Percentiles rank a stretch among this genome's conserved stretches.
phyloP scores from a whole-genome alignment of 805 yeast species.

The Lachancea lanzarotensis region DNA sequence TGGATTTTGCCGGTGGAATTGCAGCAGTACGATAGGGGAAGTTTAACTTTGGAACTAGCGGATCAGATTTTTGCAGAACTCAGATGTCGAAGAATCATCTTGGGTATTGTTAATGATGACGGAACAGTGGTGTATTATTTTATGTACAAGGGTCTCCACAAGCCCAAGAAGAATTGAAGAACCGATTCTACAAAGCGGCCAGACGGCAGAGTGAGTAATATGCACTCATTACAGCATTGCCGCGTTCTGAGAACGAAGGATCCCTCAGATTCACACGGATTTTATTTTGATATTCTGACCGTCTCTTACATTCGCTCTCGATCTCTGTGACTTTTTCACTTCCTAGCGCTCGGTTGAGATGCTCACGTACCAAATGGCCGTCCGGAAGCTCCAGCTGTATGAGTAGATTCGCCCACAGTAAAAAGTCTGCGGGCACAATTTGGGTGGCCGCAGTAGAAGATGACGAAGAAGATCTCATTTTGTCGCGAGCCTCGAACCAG shows the following conservation, averaged over 20 bases:
- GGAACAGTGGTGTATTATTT: constrained; percentile 68
- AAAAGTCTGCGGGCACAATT: constrained; percentile 18
- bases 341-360: constrained; percentile 13
- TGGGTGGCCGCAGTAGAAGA: no score
- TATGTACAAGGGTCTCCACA: constrained; percentile 57
- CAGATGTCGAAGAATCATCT: constrained; percentile 38
- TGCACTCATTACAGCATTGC: constrained; percentile 24
- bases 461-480: no score
- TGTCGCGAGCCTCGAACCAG: constrained; percentile 19
- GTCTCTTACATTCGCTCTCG: constrained; percentile 7
- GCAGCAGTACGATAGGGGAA: constrained; percentile 21
- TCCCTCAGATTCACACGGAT: constrained; percentile 9
- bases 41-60: constrained; percentile 21
- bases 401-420: constrained; percentile 24
- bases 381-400: constrained; percentile 24
- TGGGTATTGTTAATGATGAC: constrained; percentile 56
- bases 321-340: constrained; percentile 10
- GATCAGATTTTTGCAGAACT: constrained; percentile 18
- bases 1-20: constrained; percentile 28
- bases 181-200: background rate
- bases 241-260: constrained; percentile 26
- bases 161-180: constrained; percentile 49
- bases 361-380: constrained; percentile 14
- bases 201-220: constrained; percentile 10
- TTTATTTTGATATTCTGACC: constrained; percentile 6